A percentile compares a stretch with the other conserved stretches of the same genome.
phyloP scores from a whole-genome alignment of 768 basidiomycete species.

The Termitomyces heimii region DNA sequence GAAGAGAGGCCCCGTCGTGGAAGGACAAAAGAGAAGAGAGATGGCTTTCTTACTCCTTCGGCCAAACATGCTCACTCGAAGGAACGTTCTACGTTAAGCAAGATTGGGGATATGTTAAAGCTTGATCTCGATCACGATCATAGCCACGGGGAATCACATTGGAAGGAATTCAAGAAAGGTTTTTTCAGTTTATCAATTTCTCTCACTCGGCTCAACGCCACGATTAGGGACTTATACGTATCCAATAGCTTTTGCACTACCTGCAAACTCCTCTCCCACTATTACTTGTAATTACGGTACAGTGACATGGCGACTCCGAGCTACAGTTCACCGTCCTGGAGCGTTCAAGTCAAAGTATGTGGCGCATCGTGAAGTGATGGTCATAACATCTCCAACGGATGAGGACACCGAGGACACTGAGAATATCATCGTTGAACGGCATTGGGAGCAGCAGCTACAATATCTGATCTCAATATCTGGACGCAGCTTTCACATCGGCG shows the following conservation, averaged over 20 bases:
- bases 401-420: slow-evolving; percentile 82
- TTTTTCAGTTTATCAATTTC: background rate
- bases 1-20: slow-evolving; percentile 23
- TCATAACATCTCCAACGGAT: slow-evolving; percentile 73
- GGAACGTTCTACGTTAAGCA: slow-evolving; percentile 29
- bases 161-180: slow-evolving; percentile 91
- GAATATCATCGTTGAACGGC: slow-evolving; percentile 77
- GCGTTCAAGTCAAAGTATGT: slow-evolving; percentile 68
- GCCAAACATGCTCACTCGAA: slow-evolving; percentile 15
- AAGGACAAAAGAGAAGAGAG: slow-evolving; percentile 26
- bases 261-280: slow-evolving; percentile 72
- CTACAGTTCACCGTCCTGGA: slow-evolving; percentile 79
- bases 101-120: slow-evolving; percentile 34
- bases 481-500: slow-evolving; percentile 79
- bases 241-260: slow-evolving; percentile 88
- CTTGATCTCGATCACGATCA: slow-evolving; percentile 35
- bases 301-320: slow-evolving; percentile 75
- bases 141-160: slow-evolving; percentile 43
- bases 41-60: slow-evolving; percentile 5
- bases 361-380: slow-evolving; percentile 63
- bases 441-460: slow-evolving; percentile 87
- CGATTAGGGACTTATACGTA: slow-evolving; percentile 84
- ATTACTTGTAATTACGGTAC: slow-evolving; percentile 71
- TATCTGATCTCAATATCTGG: slow-evolving; percentile 74
- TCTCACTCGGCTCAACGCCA: background rate